Evolutionary conservation across 768 basidiomycete species (phyloP).

Genomic region (Kwoniella newhampshirensis): DNA sequence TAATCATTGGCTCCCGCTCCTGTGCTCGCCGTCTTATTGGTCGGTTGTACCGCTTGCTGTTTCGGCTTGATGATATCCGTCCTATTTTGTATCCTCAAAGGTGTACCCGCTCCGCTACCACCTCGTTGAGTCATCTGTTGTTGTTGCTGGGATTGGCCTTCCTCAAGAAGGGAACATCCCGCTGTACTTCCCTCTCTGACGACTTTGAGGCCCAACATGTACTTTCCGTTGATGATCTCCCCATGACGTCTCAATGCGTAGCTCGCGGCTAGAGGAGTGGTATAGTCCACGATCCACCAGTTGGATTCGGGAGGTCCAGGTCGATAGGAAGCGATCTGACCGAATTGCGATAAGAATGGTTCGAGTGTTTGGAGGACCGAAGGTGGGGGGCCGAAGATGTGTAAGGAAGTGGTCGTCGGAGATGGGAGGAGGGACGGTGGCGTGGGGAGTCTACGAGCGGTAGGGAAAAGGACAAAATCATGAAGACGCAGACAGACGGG

Average conservation of each 20-base stretch:
- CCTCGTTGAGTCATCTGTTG: not conserved
- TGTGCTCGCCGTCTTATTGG: not conserved
- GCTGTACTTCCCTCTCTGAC: conserved; percentile 2
- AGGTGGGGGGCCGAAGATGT: conserved; percentile 44
- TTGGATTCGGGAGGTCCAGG: conserved; percentile 42
- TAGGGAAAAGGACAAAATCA: too few relatives aligned
- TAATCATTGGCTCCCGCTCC: conserved; percentile 15
- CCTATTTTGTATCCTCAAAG: conserved; percentile 13
- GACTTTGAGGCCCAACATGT: conserved; percentile 43
- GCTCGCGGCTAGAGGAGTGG: conserved; percentile 24
- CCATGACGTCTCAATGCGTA: conserved; percentile 40
- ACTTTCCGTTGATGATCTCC: conserved; percentile 40
- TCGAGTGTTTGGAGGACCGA: conserved; percentile 25
- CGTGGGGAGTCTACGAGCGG: conserved; percentile 12
- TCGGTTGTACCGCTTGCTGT: conserved; percentile 1
- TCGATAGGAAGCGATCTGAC: conserved; percentile 27
- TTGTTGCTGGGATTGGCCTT: conserved; percentile 1
- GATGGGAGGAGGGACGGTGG: conserved; percentile 31
- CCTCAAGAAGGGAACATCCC: conserved; percentile 11
- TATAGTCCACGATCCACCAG: conserved; percentile 38
- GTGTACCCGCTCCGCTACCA: conserved; percentile 10
- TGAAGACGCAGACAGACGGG: too few relatives aligned
- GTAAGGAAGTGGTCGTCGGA: conserved; percentile 32
- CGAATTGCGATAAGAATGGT: conserved; percentile 28
- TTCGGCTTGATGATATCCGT: conserved; percentile 16